phyloP scores from a whole-genome alignment of 805 yeast species.

The Huiozyma sinensis region DNA sequence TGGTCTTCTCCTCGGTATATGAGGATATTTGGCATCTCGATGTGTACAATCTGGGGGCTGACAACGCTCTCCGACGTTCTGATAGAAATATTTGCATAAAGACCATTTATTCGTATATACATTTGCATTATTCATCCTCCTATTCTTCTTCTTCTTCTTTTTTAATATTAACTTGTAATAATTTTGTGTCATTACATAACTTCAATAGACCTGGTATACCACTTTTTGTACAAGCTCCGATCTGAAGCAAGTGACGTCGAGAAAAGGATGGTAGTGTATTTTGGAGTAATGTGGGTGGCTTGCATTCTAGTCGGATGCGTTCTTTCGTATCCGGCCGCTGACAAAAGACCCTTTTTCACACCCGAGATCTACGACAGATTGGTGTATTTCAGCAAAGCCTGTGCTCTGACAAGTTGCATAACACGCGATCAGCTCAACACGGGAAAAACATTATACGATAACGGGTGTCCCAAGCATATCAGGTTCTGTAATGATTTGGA shows the following conservation, averaged over 20 bases:
- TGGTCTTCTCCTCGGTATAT: slow-evolving; percentile 7
- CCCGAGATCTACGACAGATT: slow-evolving; percentile 21
- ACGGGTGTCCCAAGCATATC: slow-evolving; percentile 27
- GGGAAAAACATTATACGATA: slow-evolving; percentile 19
- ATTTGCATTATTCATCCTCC: not conserved
- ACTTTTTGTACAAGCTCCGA: too few species aligned
- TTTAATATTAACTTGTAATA: too few species aligned
- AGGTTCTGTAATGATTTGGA: slow-evolving; percentile 22
- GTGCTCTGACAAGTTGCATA: slow-evolving; percentile 30
- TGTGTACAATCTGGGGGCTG: slow-evolving; percentile 20
- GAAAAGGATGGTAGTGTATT: too few species aligned
- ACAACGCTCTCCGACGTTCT: slow-evolving; percentile 20
- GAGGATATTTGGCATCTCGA: slow-evolving; percentile 14
- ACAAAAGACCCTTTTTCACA: slow-evolving; percentile 2
- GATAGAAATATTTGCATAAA: slow-evolving; percentile 11
- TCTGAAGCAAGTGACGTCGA: too few species aligned
- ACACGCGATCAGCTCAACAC: slow-evolving; percentile 11
- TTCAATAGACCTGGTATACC: too few species aligned
- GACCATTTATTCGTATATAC: not conserved
- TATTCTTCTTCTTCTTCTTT: too few species aligned
- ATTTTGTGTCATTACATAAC: too few species aligned
- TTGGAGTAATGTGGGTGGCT: too few species aligned
- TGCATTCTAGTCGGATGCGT: too few species aligned
- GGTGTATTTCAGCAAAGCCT: slow-evolving; percentile 24
- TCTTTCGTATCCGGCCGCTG: too few species aligned